Base-by-base conservation (phyloP, 2,329 filamentous ascomycete species). In the Paecilomyces formosus region DNA sequence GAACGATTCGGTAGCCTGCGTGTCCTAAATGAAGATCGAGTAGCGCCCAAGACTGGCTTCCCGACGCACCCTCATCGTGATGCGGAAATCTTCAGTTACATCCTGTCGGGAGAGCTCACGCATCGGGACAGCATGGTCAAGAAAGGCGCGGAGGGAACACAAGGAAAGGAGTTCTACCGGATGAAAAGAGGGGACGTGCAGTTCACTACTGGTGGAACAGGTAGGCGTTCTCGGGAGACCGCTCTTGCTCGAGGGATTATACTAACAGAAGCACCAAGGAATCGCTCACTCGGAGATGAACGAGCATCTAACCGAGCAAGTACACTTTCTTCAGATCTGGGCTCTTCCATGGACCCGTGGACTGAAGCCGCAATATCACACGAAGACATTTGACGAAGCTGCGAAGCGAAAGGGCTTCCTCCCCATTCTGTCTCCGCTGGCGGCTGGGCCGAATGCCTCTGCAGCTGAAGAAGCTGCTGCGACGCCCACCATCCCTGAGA, bases 301-400 rank as follows among this genome's bases (percentile, higher is more conserved):
- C 74, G 86, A 94, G 74, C 71, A 45, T 15, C 77, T 56, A 76
- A 81, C 58, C 59, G 59, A 61, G 13, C 84, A 89, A 52, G 88
- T 90, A 12, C 90, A 95, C 70, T 95, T 95, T 70, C 77, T 96
- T 33, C 91, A 96, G 74, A 95, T 96, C 66, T 96, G 90, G 91
- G 90, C 87, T 1, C 78, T 90, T 55, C 90, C 90, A 0, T 92
- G 90, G 83, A 86, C 85, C 72, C 76, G 81, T 22, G 87, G 89
- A 0, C 79, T 96, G 54, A 80, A 81, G 53, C 91, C 91, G 1
- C 81, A 83, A 45, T 96, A 96, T 70, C 88, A 91, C 72, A 94
- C 89, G 3, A 81, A 80, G 60, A 82, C 84, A 62, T 95, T 91
- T 65, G 75, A 79, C 55, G 90, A 95, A 54, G 88, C 85, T 59